A percentile compares a stretch with the other conserved stretches of the same genome.
Evolutionary conservation across 768 basidiomycete species (phyloP).

Genomic region (Suillus plorans): DNA sequence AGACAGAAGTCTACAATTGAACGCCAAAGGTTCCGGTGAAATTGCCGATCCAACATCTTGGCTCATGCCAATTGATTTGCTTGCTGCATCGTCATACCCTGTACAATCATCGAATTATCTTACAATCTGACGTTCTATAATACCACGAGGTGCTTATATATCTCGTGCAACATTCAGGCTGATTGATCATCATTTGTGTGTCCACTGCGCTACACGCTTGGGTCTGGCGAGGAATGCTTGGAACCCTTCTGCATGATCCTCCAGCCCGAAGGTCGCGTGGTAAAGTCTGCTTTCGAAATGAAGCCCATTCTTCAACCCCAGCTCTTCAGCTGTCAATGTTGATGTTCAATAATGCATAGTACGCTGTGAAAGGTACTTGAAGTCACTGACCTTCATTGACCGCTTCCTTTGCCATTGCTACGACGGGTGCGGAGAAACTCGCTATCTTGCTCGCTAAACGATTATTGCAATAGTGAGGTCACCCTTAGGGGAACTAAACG

Average conservation of each 20-base stretch:
- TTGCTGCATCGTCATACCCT: background rate
- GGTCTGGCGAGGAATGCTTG: conserved; percentile 43
- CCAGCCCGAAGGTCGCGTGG: conserved; percentile 50
- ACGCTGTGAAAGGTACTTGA: background rate
- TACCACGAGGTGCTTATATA: background rate
- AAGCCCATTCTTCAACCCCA: conserved; percentile 44
- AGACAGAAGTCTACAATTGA: conserved; percentile 81
- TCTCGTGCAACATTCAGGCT: background rate
- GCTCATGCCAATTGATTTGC: background rate
- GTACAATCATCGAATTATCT: background rate
- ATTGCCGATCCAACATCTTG: background rate
- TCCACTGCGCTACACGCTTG: conserved; percentile 46
- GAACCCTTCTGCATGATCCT: conserved; percentile 48
- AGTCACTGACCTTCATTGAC: conserved; percentile 40
- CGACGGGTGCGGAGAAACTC: conserved; percentile 28
- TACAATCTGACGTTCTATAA: background rate
- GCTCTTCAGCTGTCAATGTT: conserved; percentile 39
- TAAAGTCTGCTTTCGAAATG: conserved; percentile 49
- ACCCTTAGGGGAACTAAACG: background rate
- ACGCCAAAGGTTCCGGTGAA: conserved; percentile 63
- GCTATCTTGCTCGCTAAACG: conserved; percentile 31
- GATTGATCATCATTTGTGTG: conserved; percentile 29
- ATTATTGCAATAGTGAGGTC: background rate
- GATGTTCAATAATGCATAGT: background rate
- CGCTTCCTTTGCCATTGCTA: conserved; percentile 48